Evolutionary conservation across 2,329 filamentous ascomycete genomes (phyloP), one percentile per base, ranked within the genome.

Genomic region (Colletotrichum magnum): DNA sequence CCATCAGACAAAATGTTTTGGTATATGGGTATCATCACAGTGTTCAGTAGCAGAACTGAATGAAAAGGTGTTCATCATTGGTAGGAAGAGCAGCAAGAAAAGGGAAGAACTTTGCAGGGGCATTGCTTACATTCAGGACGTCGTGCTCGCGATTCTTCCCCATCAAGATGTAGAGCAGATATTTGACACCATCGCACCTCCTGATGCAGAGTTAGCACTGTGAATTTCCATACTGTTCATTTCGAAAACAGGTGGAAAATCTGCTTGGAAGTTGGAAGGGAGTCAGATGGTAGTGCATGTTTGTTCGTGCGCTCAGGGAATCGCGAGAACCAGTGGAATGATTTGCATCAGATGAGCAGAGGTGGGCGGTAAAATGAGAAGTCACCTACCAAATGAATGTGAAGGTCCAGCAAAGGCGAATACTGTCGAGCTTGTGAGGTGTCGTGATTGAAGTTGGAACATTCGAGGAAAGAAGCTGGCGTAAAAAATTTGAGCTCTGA

Each of bases 211-310:
- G 41, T 43, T n/a, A 43, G 41, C 41, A 13, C 41, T 43, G 13
- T 43, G 4, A n/a, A 4, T n/a, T 43, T 15, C 15, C 41, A n/a
- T 3, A 13, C 16, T 43, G 16, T 36, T 36, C 13, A 15, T 43
- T 43, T 7, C 15, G 41, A 15, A 39, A 39, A 43, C 13, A 15
- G 41, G 41, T 12, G 21, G 9, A n/a, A 53, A 51, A 39, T 36
- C 10, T 52, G 9, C 15, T 51, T 24, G 48, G 28, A 36, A 4
- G 32, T 43, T 47, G 54, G n/a, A 10, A 36, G n/a, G 41, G 12
- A 74, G 83, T 90, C 90, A 92, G 90, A 92, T 92, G 90, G 90
- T 92, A 90, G 89, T 92, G 90, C 90, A 92, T 92, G 90, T 91
- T 86, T 84, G 85, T 90, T 88, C 84, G 76, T 78, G 77, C 86